phyloP scores from a whole-genome alignment of 768 basidiomycete genomes.

The Chlorophyllum brunneum region DNA sequence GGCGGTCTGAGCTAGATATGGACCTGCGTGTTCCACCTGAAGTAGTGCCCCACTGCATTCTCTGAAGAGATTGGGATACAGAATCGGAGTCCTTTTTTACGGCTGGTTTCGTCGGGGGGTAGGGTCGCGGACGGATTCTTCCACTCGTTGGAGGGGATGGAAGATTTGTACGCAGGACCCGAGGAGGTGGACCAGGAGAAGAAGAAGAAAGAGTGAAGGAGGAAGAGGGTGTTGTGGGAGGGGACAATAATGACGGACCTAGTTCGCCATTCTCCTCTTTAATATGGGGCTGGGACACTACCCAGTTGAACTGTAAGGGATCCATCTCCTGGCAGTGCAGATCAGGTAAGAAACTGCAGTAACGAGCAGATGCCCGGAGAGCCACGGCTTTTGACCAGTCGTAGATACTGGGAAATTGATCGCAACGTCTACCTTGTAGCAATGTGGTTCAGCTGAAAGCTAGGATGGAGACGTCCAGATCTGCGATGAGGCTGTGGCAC shows the following conservation, averaged over 20 bases:
- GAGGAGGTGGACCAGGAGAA: slow-evolving; percentile 10
- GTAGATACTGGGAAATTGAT: slow-evolving; percentile 6
- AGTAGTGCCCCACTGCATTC: slow-evolving; percentile 27
- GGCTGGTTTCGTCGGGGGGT: slow-evolving; percentile 29
- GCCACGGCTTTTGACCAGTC: slow-evolving; percentile 20
- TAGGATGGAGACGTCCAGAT: slow-evolving; percentile 5
- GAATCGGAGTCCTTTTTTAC: slow-evolving; percentile 19
- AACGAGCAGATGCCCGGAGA: slow-evolving; percentile 17
- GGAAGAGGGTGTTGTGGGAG: slow-evolving; percentile 27
- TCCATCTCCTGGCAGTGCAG: slow-evolving; percentile 38
- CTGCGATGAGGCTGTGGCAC: slow-evolving; percentile 9
- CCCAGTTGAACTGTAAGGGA: slow-evolving; percentile 32
- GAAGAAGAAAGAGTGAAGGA: slow-evolving; percentile 19
- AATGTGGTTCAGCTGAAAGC: not conserved
- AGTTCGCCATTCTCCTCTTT: slow-evolving; percentile 42
- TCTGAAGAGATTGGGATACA: slow-evolving; percentile 27
- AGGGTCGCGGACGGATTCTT: slow-evolving; percentile 34
- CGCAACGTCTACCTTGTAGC: not conserved
- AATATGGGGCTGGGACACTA: slow-evolving; percentile 31
- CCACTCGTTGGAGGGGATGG: slow-evolving; percentile 27
- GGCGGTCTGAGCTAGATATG: slow-evolving; percentile 30
- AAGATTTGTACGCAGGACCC: slow-evolving; percentile 23
- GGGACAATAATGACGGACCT: slow-evolving; percentile 32
- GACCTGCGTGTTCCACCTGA: slow-evolving; percentile 28
- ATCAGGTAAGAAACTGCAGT: slow-evolving; percentile 30